These are phyloP conservation scores for Furcasterigmium sp. DNA, from an alignment of 2,329 filamentous ascomycete genomes.

Conservation along the genomic window DNA sequence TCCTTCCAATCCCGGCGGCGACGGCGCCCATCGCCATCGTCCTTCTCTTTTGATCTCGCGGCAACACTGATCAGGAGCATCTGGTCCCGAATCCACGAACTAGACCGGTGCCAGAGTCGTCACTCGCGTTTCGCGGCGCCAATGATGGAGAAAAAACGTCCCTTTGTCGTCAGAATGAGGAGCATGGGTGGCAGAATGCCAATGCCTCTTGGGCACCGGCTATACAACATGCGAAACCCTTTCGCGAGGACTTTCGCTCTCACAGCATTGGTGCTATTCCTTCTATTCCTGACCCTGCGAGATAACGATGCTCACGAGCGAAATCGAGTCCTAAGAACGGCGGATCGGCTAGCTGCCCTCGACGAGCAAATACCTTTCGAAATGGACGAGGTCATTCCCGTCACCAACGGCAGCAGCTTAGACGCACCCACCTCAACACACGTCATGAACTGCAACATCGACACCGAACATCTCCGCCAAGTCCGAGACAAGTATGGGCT, in stretches of 20 bases:
- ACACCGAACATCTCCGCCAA: conserved; percentile 38
- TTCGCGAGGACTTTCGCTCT: conserved; percentile 39
- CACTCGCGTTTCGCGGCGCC: conserved; percentile 2
- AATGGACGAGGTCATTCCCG: not conserved
- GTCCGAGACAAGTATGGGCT: conserved; percentile 43
- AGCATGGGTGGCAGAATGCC: conserved; percentile 33
- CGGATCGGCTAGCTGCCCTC: conserved; percentile 9
- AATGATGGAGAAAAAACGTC: conserved; percentile 11
- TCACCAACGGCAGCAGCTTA: conserved; percentile 5
- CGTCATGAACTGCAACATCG: conserved; percentile 44
- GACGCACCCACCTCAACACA: conserved; percentile 17
- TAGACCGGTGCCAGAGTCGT: not conserved
- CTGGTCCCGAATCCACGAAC: not conserved
- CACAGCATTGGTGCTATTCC: conserved; percentile 34
- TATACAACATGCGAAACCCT: conserved; percentile 44
- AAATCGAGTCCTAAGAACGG: conserved; percentile 29
- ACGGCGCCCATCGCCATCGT: no score
- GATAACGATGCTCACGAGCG: conserved; percentile 35
- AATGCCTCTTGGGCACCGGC: conserved; percentile 27
- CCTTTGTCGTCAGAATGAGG: conserved; percentile 4
- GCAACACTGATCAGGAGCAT: no score
- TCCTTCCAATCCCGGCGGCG: no score
- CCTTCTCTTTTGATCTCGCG: no score
- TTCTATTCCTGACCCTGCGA: conserved; percentile 34
- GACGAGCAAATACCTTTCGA: conserved; percentile 25